Percentiles rank a stretch among this genome's conserved stretches.
These are phyloP conservation scores for Teunomyces pallodes DNA, from an alignment of 805 yeast species.

Conservation along the genomic window DNA sequence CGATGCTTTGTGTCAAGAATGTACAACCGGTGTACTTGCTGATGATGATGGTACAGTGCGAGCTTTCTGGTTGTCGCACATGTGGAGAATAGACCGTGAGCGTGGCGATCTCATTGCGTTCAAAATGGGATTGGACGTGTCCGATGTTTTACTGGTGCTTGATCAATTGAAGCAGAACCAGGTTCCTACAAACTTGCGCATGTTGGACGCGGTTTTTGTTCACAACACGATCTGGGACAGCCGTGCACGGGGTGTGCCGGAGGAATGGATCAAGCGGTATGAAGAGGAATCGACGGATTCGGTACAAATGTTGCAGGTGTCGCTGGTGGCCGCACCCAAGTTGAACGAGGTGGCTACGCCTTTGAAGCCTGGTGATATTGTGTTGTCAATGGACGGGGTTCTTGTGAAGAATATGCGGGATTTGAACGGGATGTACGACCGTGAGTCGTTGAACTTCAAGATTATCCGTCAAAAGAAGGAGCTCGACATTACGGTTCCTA, in stretches of 20 bases:
- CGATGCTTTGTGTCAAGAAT: conserved; percentile 66
- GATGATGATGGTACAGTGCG: conserved; percentile 76
- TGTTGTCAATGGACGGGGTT: conserved; percentile 65
- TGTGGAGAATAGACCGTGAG: conserved; percentile 68
- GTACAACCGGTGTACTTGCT: conserved; percentile 76
- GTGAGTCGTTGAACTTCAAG: conserved; percentile 50
- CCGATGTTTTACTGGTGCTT: conserved; percentile 59
- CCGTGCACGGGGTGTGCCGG: conserved; percentile 83
- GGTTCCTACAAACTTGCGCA: conserved; percentile 52
- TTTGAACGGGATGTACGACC: conserved; percentile 48
- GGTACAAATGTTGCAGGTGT: conserved; percentile 68
- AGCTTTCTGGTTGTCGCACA: conserved; percentile 80
- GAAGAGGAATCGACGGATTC: conserved; percentile 64
- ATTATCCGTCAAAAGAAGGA: conserved; percentile 72
- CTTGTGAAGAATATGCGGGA: conserved; percentile 68
- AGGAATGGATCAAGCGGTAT: conserved; percentile 70
- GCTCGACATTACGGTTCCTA: conserved; percentile 58
- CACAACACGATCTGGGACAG: conserved; percentile 70
- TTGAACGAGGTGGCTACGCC: conserved; percentile 28
- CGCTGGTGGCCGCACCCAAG: conserved; percentile 58
- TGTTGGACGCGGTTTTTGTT: conserved; percentile 77
- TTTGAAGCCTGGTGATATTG: conserved; percentile 67
- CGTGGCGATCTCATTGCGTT: conserved; percentile 55
- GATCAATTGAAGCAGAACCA: conserved; percentile 48
- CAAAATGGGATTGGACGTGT: conserved; percentile 74